A percentile compares a stretch with the other conserved stretches of the same genome.
These are phyloP conservation scores for Casaregolazyma suthepensis DNA, from an alignment of 1,139 yeast species.

Conservation along the genomic window DNA sequence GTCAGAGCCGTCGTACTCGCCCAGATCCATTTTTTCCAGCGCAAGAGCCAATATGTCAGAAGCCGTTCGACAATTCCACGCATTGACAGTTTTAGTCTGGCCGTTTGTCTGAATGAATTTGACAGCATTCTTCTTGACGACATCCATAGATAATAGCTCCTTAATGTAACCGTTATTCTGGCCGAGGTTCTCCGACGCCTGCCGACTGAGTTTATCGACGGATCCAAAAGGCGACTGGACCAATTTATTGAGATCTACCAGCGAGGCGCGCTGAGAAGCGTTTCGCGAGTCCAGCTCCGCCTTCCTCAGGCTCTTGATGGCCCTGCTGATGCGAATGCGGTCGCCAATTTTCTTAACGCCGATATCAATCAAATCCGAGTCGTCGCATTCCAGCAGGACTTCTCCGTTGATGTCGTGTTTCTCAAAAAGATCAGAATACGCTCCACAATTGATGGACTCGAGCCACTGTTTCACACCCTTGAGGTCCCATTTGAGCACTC, in stretches of 20 bases:
- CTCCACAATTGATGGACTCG: constrained; percentile 29
- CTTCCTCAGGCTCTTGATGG: constrained; percentile 31
- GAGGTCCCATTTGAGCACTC: constrained; percentile 1
- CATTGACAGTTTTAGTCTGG: constrained; percentile 62
- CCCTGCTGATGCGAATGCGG: constrained; percentile 57
- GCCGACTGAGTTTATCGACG: not conserved
- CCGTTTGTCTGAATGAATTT: constrained; percentile 61
- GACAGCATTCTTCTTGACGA: constrained; percentile 41
- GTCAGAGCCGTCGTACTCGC: constrained; percentile 41
- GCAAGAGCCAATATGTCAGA: constrained; percentile 70
- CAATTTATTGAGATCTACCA: not conserved
- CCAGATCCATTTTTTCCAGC: constrained; percentile 44
- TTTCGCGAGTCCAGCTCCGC: not conserved
- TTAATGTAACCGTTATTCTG: constrained; percentile 10
- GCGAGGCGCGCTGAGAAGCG: not conserved
- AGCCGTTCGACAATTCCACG: constrained; percentile 77
- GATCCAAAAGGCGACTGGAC: not conserved
- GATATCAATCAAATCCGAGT: constrained; percentile 60
- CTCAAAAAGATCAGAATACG: constrained; percentile 29
- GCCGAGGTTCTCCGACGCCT: constrained; percentile 2
- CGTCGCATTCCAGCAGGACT: constrained; percentile 59
- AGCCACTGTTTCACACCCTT: constrained; percentile 34
- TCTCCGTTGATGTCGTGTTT: constrained; percentile 54
- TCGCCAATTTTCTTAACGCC: constrained; percentile 82
- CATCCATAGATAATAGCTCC: constrained; percentile 26